phyloP scores from a whole-genome alignment of 345 rosid species.

The Adansonia digitata region DNA sequence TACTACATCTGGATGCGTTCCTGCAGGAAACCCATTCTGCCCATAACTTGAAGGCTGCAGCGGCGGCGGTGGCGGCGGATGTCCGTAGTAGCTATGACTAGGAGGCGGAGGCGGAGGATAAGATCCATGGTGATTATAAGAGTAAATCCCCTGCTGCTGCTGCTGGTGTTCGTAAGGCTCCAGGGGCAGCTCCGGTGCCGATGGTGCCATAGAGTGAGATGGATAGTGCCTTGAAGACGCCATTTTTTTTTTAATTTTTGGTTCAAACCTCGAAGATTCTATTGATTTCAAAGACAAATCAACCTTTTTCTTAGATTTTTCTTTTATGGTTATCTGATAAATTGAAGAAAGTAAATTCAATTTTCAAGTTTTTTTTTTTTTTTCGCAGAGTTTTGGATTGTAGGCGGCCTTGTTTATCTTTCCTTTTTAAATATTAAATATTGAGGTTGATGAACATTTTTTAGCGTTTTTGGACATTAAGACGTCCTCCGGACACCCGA shows the following conservation, averaged over 20 bases:
- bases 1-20: conserved; percentile 45
- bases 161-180: conserved; percentile 17
- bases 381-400: background rate
- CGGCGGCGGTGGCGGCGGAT: conserved; percentile 10
- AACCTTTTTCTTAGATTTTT: background rate
- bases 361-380: background rate
- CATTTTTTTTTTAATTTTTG: conserved; percentile 6
- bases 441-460: no score
- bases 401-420: conserved; percentile 5
- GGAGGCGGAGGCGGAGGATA: background rate
- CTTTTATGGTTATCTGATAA: background rate
- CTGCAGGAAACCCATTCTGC: conserved; percentile 39
- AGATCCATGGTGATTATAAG: conserved; percentile 9
- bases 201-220: conserved; percentile 33
- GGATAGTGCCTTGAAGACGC: conserved; percentile 12
- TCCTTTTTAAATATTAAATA: no score
- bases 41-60: conserved; percentile 10
- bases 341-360: background rate
- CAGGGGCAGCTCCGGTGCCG: conserved; percentile 45
- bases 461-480: no score
- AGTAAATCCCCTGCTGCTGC: conserved; percentile 8
- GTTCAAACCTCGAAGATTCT: conserved; percentile 11
- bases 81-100: conserved; percentile 16
- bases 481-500: no score
- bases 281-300: background rate